Base-by-base conservation (phyloP, 805 yeast species). In the Monosporozyma aerobia region DNA sequence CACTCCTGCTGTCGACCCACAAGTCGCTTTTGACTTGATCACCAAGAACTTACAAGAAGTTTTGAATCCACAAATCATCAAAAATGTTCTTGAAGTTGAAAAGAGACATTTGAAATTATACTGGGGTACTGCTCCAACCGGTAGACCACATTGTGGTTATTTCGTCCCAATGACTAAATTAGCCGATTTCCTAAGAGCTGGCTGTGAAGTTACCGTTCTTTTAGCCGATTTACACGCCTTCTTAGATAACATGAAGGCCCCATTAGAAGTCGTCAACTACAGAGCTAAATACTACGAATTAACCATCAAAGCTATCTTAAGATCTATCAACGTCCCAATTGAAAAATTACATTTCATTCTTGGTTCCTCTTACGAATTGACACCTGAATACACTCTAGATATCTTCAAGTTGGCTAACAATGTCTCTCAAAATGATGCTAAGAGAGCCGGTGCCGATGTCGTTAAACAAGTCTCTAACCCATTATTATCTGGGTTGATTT, bases 81-180 rank as follows among this genome's bases (percentile, higher is more conserved):
- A 86, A 66, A 79, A 89, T 65, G 81, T 89, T 35, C 74, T 90
- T 56, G 94, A 87, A 66, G 83, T 79, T 52, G 85, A 88, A 64
- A 81, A 88, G 62, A 82, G 95, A 62, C 87, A 94, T 13, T 71
- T 95, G 59, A 86, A 82, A 64, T 73, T 94, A 64, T 94, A 94
- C 81, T 94, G 97, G 98, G 99, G 99, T 60, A 90, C 98, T 22
- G 99, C 99, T 7, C 98, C 99, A 55, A 94, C 99, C 4, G 99
- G 99, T 51, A 87, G 81, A 72, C 97, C 98, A 46, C 99, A 94
- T 73, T 90, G 97, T 75, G 99, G 98, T 50, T 94, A 94, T 78
- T 89, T 94, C 66, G 99, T 94, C 40, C 94, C 98, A 51, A 92
- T 94, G 98, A 85, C 95, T 56, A 92, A 94, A 70, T 73, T 94